Evolutionary conservation across 2,329 filamentous ascomycete genomes (phyloP).

Genomic region (Cordyceps fumosorosea): DNA sequence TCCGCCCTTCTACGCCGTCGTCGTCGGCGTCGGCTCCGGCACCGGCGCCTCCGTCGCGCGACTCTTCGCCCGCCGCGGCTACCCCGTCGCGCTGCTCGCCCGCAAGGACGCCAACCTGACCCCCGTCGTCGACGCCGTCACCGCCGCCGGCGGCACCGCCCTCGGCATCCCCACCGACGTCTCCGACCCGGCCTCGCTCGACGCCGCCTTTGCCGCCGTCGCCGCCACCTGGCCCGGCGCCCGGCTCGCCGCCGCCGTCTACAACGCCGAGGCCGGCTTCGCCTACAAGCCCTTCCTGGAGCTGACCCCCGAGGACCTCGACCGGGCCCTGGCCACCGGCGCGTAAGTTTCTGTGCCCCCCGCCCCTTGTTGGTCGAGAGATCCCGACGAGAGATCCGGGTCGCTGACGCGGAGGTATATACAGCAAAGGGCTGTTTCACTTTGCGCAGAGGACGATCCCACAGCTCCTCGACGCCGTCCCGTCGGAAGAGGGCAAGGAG

Average conservation of each 20-base stretch:
- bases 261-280: constrained; percentile 56
- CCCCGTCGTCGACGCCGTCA: constrained; percentile 63
- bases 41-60: constrained; percentile 48
- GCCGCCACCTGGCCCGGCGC: constrained; percentile 49
- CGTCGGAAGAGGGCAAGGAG: constrained; percentile 26
- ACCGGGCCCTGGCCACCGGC: constrained; percentile 37
- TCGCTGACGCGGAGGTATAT: not conserved
- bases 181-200: constrained; percentile 39
- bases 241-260: constrained; percentile 59
- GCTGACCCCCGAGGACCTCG: constrained; percentile 42
- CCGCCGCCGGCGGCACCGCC: constrained; percentile 58
- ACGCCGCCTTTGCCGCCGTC: constrained; percentile 56
- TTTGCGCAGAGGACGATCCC: constrained; percentile 71
- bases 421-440: constrained; percentile 61
- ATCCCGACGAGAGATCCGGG: too few species aligned
- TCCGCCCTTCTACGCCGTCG: constrained; percentile 54
- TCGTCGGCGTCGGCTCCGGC: constrained; percentile 68
- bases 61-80: constrained; percentile 54
- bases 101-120: constrained; percentile 60
- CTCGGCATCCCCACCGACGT: constrained; percentile 57
- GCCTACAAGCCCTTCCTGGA: constrained; percentile 53
- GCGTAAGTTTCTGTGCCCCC: constrained; percentile 35
- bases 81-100: constrained; percentile 70
- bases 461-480: constrained; percentile 56
- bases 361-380: too few species aligned